Evolutionary conservation across 352 stramenopile species (phyloP).

Genomic region (Pythium inflatum): DNA sequence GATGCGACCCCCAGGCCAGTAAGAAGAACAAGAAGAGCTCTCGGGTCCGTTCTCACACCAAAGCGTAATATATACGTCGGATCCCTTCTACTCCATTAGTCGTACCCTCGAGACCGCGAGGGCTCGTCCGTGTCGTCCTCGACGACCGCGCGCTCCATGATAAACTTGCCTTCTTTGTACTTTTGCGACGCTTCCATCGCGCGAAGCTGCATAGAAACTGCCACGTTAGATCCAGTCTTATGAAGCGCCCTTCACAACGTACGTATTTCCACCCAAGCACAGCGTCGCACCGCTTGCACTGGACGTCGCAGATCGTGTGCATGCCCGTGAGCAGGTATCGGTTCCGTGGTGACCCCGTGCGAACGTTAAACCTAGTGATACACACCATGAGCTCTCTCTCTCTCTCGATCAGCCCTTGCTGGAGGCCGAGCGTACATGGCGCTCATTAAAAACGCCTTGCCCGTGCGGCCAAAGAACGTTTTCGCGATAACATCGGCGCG

Average conservation of each 20-base stretch:
- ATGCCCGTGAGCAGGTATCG: conserved; percentile 83
- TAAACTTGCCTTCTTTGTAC: conserved; percentile 88
- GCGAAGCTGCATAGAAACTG: conserved; percentile 67
- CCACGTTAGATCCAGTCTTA: no score
- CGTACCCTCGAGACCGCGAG: background rate
- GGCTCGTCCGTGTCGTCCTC: conserved; percentile 65
- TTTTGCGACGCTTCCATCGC: conserved; percentile 82
- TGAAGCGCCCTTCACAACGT: no score
- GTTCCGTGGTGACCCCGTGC: conserved; percentile 56
- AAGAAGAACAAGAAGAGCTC: conserved; percentile 30
- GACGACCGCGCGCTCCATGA: conserved; percentile 78
- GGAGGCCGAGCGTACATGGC: conserved; percentile 82
- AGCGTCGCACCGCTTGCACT: conserved; percentile 61
- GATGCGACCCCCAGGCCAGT: conserved; percentile 81
- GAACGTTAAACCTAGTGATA: conserved; percentile 82
- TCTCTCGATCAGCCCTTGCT: no score
- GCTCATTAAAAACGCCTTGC: conserved; percentile 80
- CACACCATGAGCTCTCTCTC: background rate
- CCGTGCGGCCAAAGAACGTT: conserved; percentile 76
- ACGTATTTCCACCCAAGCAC: conserved; percentile 88
- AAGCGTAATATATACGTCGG: conserved; percentile 15
- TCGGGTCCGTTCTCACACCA: background rate
- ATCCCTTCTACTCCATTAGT: background rate
- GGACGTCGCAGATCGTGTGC: conserved; percentile 77
- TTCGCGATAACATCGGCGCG: conserved; percentile 78